Evolutionary conservation across 345 rosid species (phyloP).

Genomic region (Populus tremula): DNA sequence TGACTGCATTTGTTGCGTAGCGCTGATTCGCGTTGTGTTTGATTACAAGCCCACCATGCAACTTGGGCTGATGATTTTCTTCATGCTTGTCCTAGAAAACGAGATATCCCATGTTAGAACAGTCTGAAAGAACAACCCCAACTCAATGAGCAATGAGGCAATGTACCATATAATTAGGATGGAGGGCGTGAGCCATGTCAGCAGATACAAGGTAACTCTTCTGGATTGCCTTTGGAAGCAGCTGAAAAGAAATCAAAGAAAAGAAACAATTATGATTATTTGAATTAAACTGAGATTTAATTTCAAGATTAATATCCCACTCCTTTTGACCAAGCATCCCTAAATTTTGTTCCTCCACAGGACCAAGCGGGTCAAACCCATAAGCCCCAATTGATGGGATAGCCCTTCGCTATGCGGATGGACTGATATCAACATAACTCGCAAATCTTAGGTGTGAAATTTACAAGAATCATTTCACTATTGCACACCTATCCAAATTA

Average conservation of each 20-base stretch:
- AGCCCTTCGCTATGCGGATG: not conserved
- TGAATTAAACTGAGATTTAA: not conserved
- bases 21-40: conserved; percentile 97
- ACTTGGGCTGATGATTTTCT: conserved; percentile 90
- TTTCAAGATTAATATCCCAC: not conserved
- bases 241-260: conserved; percentile 38
- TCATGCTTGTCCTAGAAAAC: conserved; percentile 84
- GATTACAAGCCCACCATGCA: conserved; percentile 98
- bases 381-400: not conserved
- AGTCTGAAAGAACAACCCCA: conserved; percentile 12
- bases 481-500: not conserved
- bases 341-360: not conserved
- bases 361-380: not conserved
- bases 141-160: not conserved
- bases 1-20: conserved; percentile 90
- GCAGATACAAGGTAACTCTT: conserved; percentile 88
- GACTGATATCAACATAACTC: not conserved
- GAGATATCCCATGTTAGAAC: conserved; percentile 13
- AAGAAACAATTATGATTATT: not conserved
- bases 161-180: conserved; percentile 82
- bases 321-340: not conserved
- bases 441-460: not conserved
- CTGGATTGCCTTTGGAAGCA: conserved; percentile 81
- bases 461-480: not conserved
- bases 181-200: conserved; percentile 98